Evolutionary conservation across 169 alveolate genomes (phyloP).

Genomic region (Pseudocohnilembus persalinus): DNA sequence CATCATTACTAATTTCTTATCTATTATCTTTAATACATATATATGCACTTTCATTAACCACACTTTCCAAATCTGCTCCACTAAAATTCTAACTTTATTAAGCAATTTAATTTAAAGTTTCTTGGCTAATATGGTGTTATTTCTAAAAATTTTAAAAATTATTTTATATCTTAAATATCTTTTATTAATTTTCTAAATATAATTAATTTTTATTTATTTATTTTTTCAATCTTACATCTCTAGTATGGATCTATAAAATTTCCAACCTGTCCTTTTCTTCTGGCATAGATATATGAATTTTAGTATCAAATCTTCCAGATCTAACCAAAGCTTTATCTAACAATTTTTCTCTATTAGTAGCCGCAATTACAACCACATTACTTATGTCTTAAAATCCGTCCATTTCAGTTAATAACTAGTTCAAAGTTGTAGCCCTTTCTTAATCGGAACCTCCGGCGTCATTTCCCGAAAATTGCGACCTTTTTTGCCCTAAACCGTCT

Average conservation of each 20-base stretch:
- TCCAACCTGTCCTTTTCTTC: slow-evolving; percentile 53
- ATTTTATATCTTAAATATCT: background rate
- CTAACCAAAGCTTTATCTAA: slow-evolving; percentile 87
- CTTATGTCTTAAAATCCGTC: slow-evolving; percentile 88
- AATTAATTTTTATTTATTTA: too few species aligned
- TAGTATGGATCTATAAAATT: slow-evolving; percentile 60
- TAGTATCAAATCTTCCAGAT: slow-evolving; percentile 96
- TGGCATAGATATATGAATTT: slow-evolving; percentile 86
- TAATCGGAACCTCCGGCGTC: slow-evolving; percentile 59
- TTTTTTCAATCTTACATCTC: slow-evolving; percentile 47
- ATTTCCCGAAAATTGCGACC: slow-evolving; percentile 55
- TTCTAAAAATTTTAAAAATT: slow-evolving; percentile 13
- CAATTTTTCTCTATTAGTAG: slow-evolving; percentile 86
- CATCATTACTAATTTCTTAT: slow-evolving; percentile 23
- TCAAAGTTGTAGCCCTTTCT: slow-evolving; percentile 71
- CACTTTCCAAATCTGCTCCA: slow-evolving; percentile 80
- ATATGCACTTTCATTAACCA: slow-evolving; percentile 78
- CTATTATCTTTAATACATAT: slow-evolving; percentile 32
- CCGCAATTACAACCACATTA: slow-evolving; percentile 84
- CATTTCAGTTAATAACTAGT: slow-evolving; percentile 76
- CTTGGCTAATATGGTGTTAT: slow-evolving; percentile 46
- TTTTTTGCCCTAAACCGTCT: slow-evolving; percentile 70
- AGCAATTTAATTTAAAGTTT: slow-evolving; percentile 59
- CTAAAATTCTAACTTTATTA: slow-evolving; percentile 64
- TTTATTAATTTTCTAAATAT: background rate